Percentiles rank a stretch among this genome's conserved stretches.
Conservation (phyloP, 2,329 filamentous ascomycete species). For the Diplodia seriata region DNA sequence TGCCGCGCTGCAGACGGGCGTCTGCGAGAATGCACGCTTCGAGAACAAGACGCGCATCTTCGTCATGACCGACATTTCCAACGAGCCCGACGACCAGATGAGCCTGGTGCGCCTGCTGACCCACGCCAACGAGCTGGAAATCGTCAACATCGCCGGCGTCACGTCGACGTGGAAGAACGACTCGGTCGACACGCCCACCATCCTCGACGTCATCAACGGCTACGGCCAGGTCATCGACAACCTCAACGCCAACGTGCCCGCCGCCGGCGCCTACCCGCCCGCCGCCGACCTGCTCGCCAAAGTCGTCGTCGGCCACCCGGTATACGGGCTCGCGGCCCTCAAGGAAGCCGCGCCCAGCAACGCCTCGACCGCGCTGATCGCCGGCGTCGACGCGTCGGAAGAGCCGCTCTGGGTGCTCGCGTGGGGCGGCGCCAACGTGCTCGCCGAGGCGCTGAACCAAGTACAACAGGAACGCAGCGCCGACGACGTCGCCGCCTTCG, state of each 20-base stretch:
- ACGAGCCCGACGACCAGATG: constrained; percentile 38
- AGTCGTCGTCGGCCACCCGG: constrained; percentile 45
- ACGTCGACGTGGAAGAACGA: constrained; percentile 37
- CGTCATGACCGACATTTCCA: constrained; percentile 37
- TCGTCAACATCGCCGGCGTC: constrained; percentile 36
- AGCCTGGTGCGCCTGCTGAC: constrained; percentile 36
- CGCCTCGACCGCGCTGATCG: constrained; percentile 37
- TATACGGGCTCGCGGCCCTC: constrained; percentile 49
- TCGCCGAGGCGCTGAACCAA: constrained; percentile 58
- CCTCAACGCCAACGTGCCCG: constrained; percentile 50
- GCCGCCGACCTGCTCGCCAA: constrained; percentile 35
- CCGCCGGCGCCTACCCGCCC: constrained; percentile 37
- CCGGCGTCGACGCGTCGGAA: constrained; percentile 39
- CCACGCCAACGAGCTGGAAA: constrained; percentile 37
- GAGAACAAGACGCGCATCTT: constrained; percentile 34
- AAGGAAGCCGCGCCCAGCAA: constrained; percentile 35
- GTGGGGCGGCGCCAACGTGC: constrained; percentile 61
- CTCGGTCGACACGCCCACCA: constrained; percentile 34
- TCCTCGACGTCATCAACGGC: constrained; percentile 40
- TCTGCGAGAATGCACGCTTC: constrained; percentile 20
- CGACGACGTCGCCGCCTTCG: constrained; percentile 47
- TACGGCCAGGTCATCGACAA: constrained; percentile 49
- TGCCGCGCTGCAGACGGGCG: constrained; percentile 1
- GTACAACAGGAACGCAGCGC: constrained; percentile 41
- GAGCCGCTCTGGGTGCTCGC: constrained; percentile 57